These are phyloP conservation scores for Nakataea oryzae DNA, from an alignment of 2,329 filamentous ascomycete genomes.

Conservation along the genomic window DNA sequence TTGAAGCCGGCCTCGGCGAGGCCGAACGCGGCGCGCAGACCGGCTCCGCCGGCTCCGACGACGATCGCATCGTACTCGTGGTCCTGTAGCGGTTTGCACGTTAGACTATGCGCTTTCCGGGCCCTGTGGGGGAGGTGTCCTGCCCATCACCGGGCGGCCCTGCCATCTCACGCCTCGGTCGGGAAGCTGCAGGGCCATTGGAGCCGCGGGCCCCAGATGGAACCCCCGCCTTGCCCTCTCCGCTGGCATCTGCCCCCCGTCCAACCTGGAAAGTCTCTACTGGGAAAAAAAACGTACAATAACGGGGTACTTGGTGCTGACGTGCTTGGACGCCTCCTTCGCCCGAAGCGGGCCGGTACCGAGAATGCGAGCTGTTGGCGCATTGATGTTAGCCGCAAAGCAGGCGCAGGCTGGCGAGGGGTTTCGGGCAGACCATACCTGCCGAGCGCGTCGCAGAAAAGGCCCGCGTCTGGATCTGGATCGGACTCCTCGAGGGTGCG, in stretches of 20 bases:
- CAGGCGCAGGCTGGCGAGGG: neutral
- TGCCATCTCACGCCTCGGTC: no score
- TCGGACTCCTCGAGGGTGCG: constrained; percentile 22
- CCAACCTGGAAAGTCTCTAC: neutral
- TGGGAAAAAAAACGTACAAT: constrained; percentile 54
- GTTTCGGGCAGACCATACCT: constrained; percentile 40
- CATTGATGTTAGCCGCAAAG: neutral
- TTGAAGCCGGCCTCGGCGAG: constrained; percentile 84
- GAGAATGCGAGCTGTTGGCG: constrained; percentile 63
- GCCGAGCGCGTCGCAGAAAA: constrained; percentile 83
- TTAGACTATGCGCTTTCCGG: neutral
- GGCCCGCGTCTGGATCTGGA: constrained; percentile 57
- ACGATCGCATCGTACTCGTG: constrained; percentile 99
- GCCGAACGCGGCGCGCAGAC: constrained; percentile 75
- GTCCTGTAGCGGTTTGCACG: constrained; percentile 45
- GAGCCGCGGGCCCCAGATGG: no score
- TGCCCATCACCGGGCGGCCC: no score
- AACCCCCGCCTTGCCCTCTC: neutral
- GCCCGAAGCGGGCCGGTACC: constrained; percentile 78
- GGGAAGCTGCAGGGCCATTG: no score
- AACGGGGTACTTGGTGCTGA: constrained; percentile 86
- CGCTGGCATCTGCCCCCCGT: neutral
- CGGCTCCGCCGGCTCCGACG: constrained; percentile 73
- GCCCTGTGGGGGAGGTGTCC: neutral
- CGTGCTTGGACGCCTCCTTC: constrained; percentile 81